Percentiles rank a stretch among this genome's conserved stretches.
Evolutionary conservation across 176 grass and related monocot genomes (phyloP).

Genomic region (Zea mays): DNA sequence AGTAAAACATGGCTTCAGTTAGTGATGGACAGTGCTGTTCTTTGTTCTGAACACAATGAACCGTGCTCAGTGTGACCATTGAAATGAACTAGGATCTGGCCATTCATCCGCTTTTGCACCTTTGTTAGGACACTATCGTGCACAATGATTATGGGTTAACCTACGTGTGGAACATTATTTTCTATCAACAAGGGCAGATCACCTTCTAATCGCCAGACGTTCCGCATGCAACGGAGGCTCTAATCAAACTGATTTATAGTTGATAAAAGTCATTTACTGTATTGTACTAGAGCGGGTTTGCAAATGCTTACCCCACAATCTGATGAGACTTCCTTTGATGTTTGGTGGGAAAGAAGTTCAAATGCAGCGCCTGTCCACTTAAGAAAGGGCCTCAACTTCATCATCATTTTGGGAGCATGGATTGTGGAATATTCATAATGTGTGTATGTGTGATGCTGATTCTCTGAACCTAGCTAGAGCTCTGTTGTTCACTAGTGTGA

Average conservation of each 20-base stretch:
- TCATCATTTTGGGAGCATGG: no score
- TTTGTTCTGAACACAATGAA: conserved; percentile 7
- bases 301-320: no score
- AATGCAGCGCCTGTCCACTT: no score
- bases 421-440: no score
- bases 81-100: neutral
- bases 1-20: neutral
- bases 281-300: neutral
- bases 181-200: neutral
- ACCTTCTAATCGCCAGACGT: neutral
- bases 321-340: no score
- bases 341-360: no score
- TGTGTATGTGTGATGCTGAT: no score
- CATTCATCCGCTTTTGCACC: neutral
- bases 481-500: no score
- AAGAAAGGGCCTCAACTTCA: no score
- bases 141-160: neutral
- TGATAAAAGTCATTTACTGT: neutral
- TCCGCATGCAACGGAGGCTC: neutral
- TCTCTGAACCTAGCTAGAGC: no score
- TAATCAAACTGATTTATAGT: neutral
- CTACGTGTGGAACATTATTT: neutral
- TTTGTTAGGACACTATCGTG: conserved; percentile 9
- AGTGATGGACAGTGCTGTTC: neutral
- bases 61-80: neutral